Conservation (phyloP, 2,329 filamentous ascomycete species). For the Scedosporium dehoogii region DNA sequence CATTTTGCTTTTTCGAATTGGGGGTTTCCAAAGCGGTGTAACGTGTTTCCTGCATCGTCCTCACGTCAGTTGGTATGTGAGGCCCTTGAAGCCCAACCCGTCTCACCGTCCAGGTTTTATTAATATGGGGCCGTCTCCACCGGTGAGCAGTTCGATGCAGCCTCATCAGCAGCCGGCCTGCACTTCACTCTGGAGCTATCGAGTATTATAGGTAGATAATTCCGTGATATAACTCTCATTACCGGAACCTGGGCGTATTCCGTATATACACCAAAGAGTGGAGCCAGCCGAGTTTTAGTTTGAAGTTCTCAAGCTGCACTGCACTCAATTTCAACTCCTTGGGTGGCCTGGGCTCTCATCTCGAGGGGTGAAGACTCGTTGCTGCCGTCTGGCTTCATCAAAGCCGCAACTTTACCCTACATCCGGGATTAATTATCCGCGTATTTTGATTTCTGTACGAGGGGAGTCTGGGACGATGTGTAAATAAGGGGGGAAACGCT, state of each 20-base stretch:
- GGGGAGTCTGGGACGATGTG: neutral
- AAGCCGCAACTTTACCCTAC: constrained; percentile 1
- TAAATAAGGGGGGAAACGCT: neutral
- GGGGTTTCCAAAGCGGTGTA: neutral
- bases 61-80: constrained; percentile 2
- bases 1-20: neutral
- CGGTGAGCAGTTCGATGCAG: constrained; percentile 1
- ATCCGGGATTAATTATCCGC: neutral
- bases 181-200: neutral
- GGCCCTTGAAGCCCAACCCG: neutral
- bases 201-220: neutral
- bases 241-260: neutral
- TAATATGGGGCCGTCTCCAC: constrained; percentile 7
- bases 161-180: neutral
- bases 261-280: neutral
- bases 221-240: neutral
- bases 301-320: neutral
- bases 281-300: neutral
- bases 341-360: neutral
- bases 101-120: constrained; percentile 2
- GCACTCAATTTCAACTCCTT: neutral
- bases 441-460: neutral
- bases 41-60: neutral
- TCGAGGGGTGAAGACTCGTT: neutral
- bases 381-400: neutral